phyloP scores from a whole-genome alignment of 23 red algal genomes.

The Pyropia haitanensis region DNA sequence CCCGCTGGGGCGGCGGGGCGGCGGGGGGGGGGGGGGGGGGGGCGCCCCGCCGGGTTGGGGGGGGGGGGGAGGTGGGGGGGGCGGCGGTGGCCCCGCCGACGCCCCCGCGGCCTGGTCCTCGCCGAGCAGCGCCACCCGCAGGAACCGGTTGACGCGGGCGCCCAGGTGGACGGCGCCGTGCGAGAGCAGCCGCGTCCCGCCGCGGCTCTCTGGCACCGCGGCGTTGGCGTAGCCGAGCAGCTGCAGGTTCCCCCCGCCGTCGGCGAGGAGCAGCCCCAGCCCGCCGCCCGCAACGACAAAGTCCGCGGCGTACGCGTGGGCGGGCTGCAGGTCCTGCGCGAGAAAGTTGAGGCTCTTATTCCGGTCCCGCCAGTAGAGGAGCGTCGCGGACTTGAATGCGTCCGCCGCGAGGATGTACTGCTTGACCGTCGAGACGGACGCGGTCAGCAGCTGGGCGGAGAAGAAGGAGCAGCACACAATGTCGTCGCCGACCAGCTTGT shows the following conservation, averaged over 20 bases:
- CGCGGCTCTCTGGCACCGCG: conserved; percentile 65
- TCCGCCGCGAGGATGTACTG: conserved; percentile 90
- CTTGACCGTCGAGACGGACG: conserved; percentile 67
- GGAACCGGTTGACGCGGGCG: conserved; percentile 61
- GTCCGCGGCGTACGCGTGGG: conserved; percentile 54
- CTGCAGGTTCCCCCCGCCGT: conserved; percentile 70
- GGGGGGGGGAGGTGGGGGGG: conserved; percentile 24
- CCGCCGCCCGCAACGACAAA: conserved; percentile 67
- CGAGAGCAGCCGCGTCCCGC: conserved; percentile 70
- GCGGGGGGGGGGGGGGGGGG: conserved; percentile 19
- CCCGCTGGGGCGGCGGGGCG: conserved; percentile 4
- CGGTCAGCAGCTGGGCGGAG: conserved; percentile 73
- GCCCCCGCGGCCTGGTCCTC: conserved; percentile 10
- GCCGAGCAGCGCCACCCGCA: conserved; percentile 42
- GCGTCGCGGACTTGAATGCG: conserved; percentile 68
- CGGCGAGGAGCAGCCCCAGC: conserved; percentile 51
- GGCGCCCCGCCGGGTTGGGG: conserved; percentile 25
- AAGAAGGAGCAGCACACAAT: conserved; percentile 88
- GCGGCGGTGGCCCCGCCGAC: conserved; percentile 2
- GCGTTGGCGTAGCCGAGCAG: conserved; percentile 73
- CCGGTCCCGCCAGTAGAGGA: conserved; percentile 80
- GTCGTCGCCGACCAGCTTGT: conserved; percentile 96
- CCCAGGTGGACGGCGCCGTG: conserved; percentile 71
- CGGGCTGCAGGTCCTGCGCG: conserved; percentile 63
- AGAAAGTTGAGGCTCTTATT: conserved; percentile 98